A percentile compares a stretch with the other conserved stretches of the same genome.
Conservation (phyloP, 1,284 basidiomycete species). For the Leccinum subatratum region DNA sequence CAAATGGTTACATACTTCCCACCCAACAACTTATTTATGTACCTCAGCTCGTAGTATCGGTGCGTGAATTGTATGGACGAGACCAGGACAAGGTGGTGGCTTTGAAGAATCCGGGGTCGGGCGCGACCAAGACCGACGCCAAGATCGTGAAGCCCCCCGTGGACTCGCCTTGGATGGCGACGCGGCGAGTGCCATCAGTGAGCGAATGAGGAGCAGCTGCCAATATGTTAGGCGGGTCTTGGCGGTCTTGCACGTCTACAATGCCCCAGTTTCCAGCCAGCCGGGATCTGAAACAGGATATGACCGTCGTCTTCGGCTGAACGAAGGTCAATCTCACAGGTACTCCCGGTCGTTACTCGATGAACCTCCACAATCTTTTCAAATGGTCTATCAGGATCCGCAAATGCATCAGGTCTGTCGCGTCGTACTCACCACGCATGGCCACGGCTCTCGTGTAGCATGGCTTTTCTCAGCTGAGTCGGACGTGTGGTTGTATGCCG, state of each 20-base stretch:
- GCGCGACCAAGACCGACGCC: constrained; percentile 36
- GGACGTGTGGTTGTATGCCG: constrained; percentile 21
- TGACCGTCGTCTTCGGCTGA: background rate
- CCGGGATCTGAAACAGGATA: constrained; percentile 22
- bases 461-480: constrained; percentile 24
- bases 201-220: constrained; percentile 20
- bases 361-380: constrained; percentile 28
- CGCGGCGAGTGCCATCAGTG: constrained; percentile 39
- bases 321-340: constrained; percentile 14
- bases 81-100: constrained; percentile 36
- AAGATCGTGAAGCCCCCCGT: constrained; percentile 62
- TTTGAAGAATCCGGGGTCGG: constrained; percentile 31
- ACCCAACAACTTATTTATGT: constrained; percentile 52
- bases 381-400: background rate
- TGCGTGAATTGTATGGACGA: constrained; percentile 53
- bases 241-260: constrained; percentile 29
- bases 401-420: background rate
- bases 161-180: constrained; percentile 57
- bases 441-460: constrained; percentile 35
- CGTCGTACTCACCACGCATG: constrained; percentile 29
- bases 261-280: constrained; percentile 31
- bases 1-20: constrained; percentile 32
- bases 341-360: constrained; percentile 27
- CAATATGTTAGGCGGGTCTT: constrained; percentile 24
- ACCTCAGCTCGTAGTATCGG: constrained; percentile 56